phyloP scores from a whole-genome alignment of 2,329 filamentous ascomycete species.

The Scedosporium apiospermum region DNA sequence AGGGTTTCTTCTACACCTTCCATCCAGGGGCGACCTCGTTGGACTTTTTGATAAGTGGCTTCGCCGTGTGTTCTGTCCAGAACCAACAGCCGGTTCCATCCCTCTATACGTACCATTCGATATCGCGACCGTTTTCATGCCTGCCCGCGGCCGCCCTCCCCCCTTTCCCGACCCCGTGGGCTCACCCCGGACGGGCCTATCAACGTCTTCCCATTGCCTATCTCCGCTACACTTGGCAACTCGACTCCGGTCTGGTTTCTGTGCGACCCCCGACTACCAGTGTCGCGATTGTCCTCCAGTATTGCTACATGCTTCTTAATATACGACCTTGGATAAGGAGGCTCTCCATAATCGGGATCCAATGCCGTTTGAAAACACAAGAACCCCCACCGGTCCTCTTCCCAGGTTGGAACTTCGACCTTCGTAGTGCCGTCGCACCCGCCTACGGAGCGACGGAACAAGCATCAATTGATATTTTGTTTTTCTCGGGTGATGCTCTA shows the following conservation, averaged over 20 bases:
- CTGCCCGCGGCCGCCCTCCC: background rate
- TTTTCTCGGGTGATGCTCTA: background rate
- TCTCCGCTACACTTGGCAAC: background rate
- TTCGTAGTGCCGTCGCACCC: too few species aligned
- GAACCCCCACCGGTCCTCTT: background rate
- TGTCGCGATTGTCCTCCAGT: background rate
- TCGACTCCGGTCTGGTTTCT: background rate
- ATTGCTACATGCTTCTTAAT: background rate
- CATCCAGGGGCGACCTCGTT: background rate
- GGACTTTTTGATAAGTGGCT: background rate
- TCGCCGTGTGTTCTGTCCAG: background rate
- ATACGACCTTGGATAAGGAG: background rate
- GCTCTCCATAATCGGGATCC: background rate
- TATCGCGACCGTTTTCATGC: too few species aligned
- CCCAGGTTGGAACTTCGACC: background rate
- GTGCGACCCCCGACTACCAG: background rate
- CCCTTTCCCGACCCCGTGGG: background rate
- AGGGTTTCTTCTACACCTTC: background rate
- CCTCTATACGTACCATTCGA: too few species aligned
- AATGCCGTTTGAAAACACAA: background rate
- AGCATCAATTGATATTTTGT: too few species aligned
- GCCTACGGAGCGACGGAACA: too few species aligned
- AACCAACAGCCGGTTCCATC: background rate
- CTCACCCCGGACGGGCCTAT: background rate
- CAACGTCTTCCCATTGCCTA: background rate